Percentiles rank a stretch among this genome's conserved stretches.
Conservation (phyloP, 257 asterid species). For the Plantago ovata region DNA sequence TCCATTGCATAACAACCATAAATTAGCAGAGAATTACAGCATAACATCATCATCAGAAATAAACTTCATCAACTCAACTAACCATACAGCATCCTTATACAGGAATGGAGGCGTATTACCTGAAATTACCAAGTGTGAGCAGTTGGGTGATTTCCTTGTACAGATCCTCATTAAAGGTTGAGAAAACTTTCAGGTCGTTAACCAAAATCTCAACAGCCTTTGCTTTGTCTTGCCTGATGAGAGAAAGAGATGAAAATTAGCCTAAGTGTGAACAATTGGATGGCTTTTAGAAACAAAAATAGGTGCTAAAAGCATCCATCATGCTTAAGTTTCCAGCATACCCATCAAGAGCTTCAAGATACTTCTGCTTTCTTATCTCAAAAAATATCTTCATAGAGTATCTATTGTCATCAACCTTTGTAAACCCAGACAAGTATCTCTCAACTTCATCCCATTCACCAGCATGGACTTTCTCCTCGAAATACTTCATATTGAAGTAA, state of each 20-base stretch:
- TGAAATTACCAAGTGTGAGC: conserved; percentile 31
- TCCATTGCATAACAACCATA: neutral
- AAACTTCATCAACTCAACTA: neutral
- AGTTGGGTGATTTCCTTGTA: conserved; percentile 41
- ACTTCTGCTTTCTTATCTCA: conserved; percentile 35
- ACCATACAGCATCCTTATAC: neutral
- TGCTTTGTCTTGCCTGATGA: conserved; percentile 26
- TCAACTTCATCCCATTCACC: conserved; percentile 37
- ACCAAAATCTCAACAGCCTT: conserved; percentile 36
- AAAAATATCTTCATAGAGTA: conserved; percentile 31
- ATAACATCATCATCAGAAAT: neutral
- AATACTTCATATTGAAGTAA: conserved; percentile 31
- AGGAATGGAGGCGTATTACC: conserved; percentile 17
- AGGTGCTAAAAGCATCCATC: neutral
- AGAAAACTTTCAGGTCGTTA: conserved; percentile 33
- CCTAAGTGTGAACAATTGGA: neutral
- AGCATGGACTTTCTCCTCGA: conserved; percentile 27
- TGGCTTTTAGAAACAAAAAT: neutral
- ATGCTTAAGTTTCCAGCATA: conserved; percentile 1
- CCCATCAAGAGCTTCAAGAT: conserved; percentile 38
- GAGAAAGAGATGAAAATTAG: neutral
- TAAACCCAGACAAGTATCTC: conserved; percentile 29
- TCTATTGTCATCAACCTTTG: conserved; percentile 31
- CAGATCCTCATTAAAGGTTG: conserved; percentile 33
- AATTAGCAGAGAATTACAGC: neutral